phyloP scores from a whole-genome alignment of 2,329 filamentous ascomycete species.

The Alternaria ventricosa region DNA sequence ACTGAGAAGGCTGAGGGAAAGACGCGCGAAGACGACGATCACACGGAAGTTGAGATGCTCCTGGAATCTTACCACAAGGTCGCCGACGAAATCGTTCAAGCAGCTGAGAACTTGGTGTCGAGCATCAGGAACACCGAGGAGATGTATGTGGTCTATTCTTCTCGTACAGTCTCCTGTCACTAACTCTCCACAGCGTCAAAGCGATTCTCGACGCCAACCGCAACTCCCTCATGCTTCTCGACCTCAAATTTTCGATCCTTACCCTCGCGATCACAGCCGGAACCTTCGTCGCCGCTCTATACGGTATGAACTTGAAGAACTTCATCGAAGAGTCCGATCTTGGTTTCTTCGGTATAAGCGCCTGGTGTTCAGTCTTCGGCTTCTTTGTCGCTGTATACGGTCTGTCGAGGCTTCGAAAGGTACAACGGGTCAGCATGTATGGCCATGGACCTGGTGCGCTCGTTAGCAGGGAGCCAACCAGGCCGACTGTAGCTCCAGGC shows the following conservation, averaged over 20 bases:
- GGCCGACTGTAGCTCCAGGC: conserved; percentile 4
- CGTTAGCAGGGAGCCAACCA: conserved; percentile 17
- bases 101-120: conserved; percentile 88
- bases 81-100: conserved; percentile 96
- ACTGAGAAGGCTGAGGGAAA: conserved; percentile 83
- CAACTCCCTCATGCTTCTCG: conserved; percentile 95
- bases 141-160: conserved; percentile 70
- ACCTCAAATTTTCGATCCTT: conserved; percentile 94
- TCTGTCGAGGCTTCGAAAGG: conserved; percentile 79
- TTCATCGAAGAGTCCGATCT: conserved; percentile 94
- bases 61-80: conserved; percentile 98
- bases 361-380: conserved; percentile 73
- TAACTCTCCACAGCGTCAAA: conserved; percentile 70
- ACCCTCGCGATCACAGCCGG: conserved; percentile 94
- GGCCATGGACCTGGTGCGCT: conserved; percentile 48
- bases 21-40: conserved; percentile 78
- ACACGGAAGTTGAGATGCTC: conserved; percentile 96
- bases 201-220: conserved; percentile 98
- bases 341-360: conserved; percentile 80
- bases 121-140: conserved; percentile 98
- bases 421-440: conserved; percentile 90
- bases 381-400: conserved; percentile 83
- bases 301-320: conserved; percentile 99
- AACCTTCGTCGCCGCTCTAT: conserved; percentile 96
- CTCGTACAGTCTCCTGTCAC: conserved; percentile 8